Percentiles rank a stretch among this genome's conserved stretches.
phyloP scores from a whole-genome alignment of 768 basidiomycete species.

The Tricholoma matsutake region DNA sequence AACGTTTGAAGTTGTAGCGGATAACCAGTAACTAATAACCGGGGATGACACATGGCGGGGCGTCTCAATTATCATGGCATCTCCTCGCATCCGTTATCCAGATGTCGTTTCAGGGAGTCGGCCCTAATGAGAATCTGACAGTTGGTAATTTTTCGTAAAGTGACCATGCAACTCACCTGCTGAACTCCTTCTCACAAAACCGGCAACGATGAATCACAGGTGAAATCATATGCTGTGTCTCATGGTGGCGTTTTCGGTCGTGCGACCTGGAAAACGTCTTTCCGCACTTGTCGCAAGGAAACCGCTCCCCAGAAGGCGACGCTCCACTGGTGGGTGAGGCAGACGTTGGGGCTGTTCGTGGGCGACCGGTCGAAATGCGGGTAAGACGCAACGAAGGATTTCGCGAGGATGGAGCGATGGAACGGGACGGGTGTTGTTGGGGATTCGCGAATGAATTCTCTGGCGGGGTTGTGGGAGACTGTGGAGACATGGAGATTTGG shows the following conservation, averaged over 20 bases:
- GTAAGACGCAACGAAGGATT: slow-evolving; percentile 30
- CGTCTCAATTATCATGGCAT: slow-evolving; percentile 15
- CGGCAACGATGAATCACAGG: slow-evolving; percentile 68
- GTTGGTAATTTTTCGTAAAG: neutral
- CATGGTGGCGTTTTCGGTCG: slow-evolving; percentile 79
- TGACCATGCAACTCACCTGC: slow-evolving; percentile 42
- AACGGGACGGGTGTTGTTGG: slow-evolving; percentile 22
- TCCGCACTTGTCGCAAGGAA: slow-evolving; percentile 69
- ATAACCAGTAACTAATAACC: too few relatives aligned
- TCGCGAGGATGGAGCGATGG: slow-evolving; percentile 29
- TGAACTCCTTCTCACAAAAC: slow-evolving; percentile 75
- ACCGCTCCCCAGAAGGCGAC: slow-evolving; percentile 56
- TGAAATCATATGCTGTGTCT: slow-evolving; percentile 66
- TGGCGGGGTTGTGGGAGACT: slow-evolving; percentile 19
- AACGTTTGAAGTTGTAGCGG: neutral
- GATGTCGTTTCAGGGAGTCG: slow-evolving; percentile 71
- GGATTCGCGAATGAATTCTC: slow-evolving; percentile 16
- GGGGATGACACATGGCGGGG: neutral
- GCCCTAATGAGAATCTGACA: slow-evolving; percentile 18
- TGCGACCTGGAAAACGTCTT: slow-evolving; percentile 80
- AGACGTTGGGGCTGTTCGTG: slow-evolving; percentile 33
- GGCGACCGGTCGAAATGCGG: slow-evolving; percentile 41
- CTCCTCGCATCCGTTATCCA: slow-evolving; percentile 60
- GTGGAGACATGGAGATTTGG: slow-evolving; percentile 18
- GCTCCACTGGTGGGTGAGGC: slow-evolving; percentile 34